Base-by-base conservation (phyloP, 2,329 filamentous ascomycete genomes). In the Clarireedia paspali region DNA sequence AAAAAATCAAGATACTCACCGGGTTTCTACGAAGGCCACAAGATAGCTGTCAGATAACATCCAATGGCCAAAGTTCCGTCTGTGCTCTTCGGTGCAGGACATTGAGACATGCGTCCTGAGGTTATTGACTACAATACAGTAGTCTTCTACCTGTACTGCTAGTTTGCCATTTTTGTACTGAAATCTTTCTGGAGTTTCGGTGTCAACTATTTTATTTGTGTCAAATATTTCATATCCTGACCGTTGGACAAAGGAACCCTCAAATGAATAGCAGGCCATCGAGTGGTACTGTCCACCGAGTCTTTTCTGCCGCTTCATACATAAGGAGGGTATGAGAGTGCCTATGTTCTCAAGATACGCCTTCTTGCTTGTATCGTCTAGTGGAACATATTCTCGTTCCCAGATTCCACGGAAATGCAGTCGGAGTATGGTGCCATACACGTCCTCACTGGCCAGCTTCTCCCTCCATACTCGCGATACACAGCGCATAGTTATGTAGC, bases 381-480 rank as follows among this genome's bases (percentile, higher is more conserved):
- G 17, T 14, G 27, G 17, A 15, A 36, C 23, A 10, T 17, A 42
- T 10, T 30, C 20, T 12, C 27, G 9, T n/a, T 55, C 52, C 52
- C 52, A 55, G 4, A 20, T 12, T 50, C n/a, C 26, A 44, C 45
- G 59, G 44, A 65, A 62, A 34, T 65, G 55, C 27, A 24, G 50
- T 36, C 61, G 53, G 5, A 64, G 54, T 6, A 64, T 44, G 6
- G 47, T 48, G 4, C 51, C n/a, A 34, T 53, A 64, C 30, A 64
- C 39, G 0, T 63, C 55, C 9, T 47, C 49, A 26, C 54, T 57
- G 3, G 57, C 57, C 42, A 66, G 65, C 14, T 39, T 57, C 14
- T 23, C 40, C n/a, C 58, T 57, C 66, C 66, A 68, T 30, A 20
- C 20, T 6, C 27, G 57, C 34, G 56, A 64, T 23, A 68, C 64